Percentiles rank a stretch among this genome's conserved stretches.
phyloP scores from a whole-genome alignment of 2,329 filamentous ascomycete species.

The Penicillium decumbens region DNA sequence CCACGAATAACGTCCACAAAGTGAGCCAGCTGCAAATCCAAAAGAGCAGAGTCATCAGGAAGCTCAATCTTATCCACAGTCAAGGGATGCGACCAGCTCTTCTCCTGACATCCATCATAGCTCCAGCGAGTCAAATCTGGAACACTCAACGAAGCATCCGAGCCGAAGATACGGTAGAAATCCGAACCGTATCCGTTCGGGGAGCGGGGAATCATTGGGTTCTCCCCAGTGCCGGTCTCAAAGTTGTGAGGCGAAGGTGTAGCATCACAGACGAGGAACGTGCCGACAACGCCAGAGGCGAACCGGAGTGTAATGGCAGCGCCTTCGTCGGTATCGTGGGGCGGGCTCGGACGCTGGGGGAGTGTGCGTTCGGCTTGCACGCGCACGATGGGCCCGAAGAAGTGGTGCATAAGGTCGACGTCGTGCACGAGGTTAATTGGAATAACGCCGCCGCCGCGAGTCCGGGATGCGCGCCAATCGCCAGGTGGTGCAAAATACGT shows the following conservation, averaged over 20 bases:
- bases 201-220: conserved; percentile 46
- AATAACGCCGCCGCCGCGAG: conserved; percentile 49
- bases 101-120: conserved; percentile 38
- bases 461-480: conserved; percentile 46
- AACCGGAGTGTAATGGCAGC: conserved; percentile 53
- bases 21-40: conserved; percentile 51
- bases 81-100: conserved; percentile 44
- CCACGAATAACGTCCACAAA: conserved; percentile 49
- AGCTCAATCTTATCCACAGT: conserved; percentile 29
- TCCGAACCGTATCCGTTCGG: conserved; percentile 31
- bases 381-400: conserved; percentile 51
- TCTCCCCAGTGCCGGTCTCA: conserved; percentile 57
- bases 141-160: conserved; percentile 50
- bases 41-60: conserved; percentile 40
- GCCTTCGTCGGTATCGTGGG: conserved; percentile 53
- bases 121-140: conserved; percentile 51
- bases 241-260: conserved; percentile 52
- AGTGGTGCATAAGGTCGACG: conserved; percentile 54
- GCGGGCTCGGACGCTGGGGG: conserved; percentile 38
- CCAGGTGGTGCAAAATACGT: conserved; percentile 49
- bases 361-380: conserved; percentile 50
- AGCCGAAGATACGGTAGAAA: conserved; percentile 55
- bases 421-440: conserved; percentile 60
- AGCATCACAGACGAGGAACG: conserved; percentile 54
- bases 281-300: conserved; percentile 52